Base-by-base conservation (phyloP, 257 asterid species). In the Solanum sparsipilum region DNA sequence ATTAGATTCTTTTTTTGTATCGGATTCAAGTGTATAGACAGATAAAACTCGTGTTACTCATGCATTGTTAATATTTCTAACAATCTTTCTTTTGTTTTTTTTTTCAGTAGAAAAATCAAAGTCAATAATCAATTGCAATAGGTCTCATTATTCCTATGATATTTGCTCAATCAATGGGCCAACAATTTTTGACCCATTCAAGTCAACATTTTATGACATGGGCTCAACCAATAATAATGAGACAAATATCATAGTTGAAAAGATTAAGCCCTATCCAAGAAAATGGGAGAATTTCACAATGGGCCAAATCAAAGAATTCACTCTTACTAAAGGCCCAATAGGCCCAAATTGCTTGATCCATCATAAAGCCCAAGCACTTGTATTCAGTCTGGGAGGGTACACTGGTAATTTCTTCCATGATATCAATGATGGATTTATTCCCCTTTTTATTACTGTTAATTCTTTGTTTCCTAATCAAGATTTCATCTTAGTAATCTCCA, bases 331-430 rank as follows among this genome's bases (percentile, higher is more conserved):
- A 88, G 27, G 82, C 84, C 89, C 89, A 88, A 27, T 56, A 31
- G 38, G 68, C 89, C 78, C 87, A 63, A 3, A 31, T 9, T 88
- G 89, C 21, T 44, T 32, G 48, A 71, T 88, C 81, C 67, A 68
- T 7, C 87, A 88, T 10, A 31, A 48, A 44, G 81, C 65, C 86
- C 87, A 85, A 27, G 89, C 76, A 36, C 56, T 88, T 41, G 87
- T 88, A 34, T 88, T 88, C 46, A 88, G 89, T 74, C 60, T 38
- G 73, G 89, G 87, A 21, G 89, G 89, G 74, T 83, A 82, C 75
- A 88, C 89, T 21, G 89, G 89, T 46, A 88, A 88, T 29, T 88
- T 88, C 29, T 72, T 88, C 65, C 89, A 88, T 83, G 89, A 88
- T 27, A 39, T 88, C 31, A 88, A 88, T 32, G 89, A 88, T 72